These are phyloP conservation scores for Alternaria panax DNA, from an alignment of 2,329 filamentous ascomycete genomes.

Conservation along the genomic window DNA sequence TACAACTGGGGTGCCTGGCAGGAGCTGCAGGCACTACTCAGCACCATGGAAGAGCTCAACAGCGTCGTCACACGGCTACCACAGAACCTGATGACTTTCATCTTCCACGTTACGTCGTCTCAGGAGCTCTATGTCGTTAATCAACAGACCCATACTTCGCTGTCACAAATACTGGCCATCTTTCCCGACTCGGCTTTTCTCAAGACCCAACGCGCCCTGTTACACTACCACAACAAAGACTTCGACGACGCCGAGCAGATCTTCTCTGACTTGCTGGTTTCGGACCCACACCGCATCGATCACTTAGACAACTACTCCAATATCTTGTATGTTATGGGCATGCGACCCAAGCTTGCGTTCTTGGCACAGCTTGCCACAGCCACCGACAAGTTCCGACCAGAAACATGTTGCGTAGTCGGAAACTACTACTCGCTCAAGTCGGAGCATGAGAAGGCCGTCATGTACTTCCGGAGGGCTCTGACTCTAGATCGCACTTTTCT, in stretches of 20 bases:
- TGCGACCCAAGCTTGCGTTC: constrained; percentile 88
- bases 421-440: constrained; percentile 97
- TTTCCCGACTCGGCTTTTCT: constrained; percentile 91
- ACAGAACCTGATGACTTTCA: constrained; percentile 88
- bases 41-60: constrained; percentile 82
- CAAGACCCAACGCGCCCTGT: constrained; percentile 84
- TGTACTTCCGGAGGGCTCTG: constrained; percentile 93
- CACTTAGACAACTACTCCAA: constrained; percentile 96
- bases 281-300: constrained; percentile 76
- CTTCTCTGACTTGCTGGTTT: constrained; percentile 73
- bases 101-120: constrained; percentile 90
- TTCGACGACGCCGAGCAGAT: constrained; percentile 70
- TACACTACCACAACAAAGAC: constrained; percentile 89
- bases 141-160: constrained; percentile 73
- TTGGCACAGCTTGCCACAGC: constrained; percentile 88
- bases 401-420: constrained; percentile 95
- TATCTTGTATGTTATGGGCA: constrained; percentile 91
- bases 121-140: constrained; percentile 91
- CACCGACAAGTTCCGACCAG: constrained; percentile 94
- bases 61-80: constrained; percentile 76
- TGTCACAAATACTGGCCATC: constrained; percentile 80
- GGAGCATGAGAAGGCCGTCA: constrained; percentile 95
- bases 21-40: constrained; percentile 83
- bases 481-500: constrained; percentile 90
- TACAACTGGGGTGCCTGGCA: constrained; percentile 99